A percentile compares a stretch with the other conserved stretches of the same genome.
Conservation (phyloP, 2,329 filamentous ascomycete genomes). For the Colletotrichum higginsianum region DNA sequence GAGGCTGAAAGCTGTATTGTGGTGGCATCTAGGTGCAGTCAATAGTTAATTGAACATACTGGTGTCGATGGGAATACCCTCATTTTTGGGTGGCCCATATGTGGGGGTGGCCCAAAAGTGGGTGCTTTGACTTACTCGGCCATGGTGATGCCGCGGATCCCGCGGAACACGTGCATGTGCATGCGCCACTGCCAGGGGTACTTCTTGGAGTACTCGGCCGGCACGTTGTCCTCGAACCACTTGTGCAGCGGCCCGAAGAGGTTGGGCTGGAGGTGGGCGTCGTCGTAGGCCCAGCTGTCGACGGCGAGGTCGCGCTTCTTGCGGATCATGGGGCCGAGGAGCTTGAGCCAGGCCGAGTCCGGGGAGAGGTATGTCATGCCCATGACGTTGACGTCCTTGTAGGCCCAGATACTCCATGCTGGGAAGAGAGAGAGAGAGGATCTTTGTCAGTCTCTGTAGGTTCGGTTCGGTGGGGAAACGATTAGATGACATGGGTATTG, state of each 20-base stretch:
- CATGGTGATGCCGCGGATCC: slow-evolving; percentile 49
- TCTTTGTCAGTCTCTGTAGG: slow-evolving; percentile 27
- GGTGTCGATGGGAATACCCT: too few relatives aligned
- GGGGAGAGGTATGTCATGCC: slow-evolving; percentile 65
- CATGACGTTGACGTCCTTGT: slow-evolving; percentile 68
- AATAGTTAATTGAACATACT: too few relatives aligned
- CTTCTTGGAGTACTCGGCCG: slow-evolving; percentile 44
- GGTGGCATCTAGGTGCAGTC: too few relatives aligned
- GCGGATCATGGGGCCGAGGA: slow-evolving; percentile 64
- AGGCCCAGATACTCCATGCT: slow-evolving; percentile 62
- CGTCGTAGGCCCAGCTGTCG: slow-evolving; percentile 65
- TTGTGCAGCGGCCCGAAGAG: slow-evolving; percentile 45
- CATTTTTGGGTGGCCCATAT: too few relatives aligned
- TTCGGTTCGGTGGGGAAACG: neutral
- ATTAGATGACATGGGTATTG: neutral
- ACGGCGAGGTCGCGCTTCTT: slow-evolving; percentile 67
- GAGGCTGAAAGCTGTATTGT: too few relatives aligned
- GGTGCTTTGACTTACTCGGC: too few relatives aligned
- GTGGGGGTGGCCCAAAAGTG: too few relatives aligned
- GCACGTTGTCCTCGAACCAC: slow-evolving; percentile 47
- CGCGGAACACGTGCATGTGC: slow-evolving; percentile 47
- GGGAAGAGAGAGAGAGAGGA: neutral
- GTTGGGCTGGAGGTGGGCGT: slow-evolving; percentile 51
- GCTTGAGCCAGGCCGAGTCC: slow-evolving; percentile 61
- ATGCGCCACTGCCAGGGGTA: slow-evolving; percentile 48